Evolutionary conservation across 768 basidiomycete genomes (phyloP), one percentile per base, ranked within the genome.

Genomic region (Auriscalpium orientale): DNA sequence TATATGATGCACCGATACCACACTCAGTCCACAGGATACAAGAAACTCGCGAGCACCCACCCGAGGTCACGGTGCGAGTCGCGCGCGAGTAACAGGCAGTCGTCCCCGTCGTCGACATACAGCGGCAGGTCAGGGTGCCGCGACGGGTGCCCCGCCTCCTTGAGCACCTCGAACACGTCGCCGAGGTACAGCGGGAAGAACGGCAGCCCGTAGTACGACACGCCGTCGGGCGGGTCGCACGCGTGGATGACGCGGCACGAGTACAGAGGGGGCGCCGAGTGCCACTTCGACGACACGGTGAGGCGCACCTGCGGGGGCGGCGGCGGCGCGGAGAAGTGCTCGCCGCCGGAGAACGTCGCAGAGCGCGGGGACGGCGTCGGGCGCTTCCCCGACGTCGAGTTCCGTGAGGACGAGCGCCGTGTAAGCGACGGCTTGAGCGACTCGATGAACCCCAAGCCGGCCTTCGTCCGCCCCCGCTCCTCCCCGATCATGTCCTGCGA

Each of bases 1-100:
- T 28, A 28, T 28, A 28, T 28, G 28, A 28, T 28, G 28, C 28
- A 28, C 52, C 38, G 33, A 53, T 20, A 51, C 37, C 18, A 46
- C 16, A 16, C 66, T 61, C 68, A 71, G 59, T 76, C 77, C 56
- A 84, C 63, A 9, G 87, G 87, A 28, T 84, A 76, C 67, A 91
- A 68, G 70, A 90, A 92, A 67, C 89, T 91, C 37, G 89, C 89
- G 58, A 92, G 67, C 3, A 85, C 84, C 90, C 90, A 91, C 0
- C 89, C 89, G 16, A 91, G 76, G 10, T 77, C 74, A 11, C 80
- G 79, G 4, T 58, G 54, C 36, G 64, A 67, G 66, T 85, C 80
- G 45, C 88, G 73, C 58, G 85, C 88, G 22, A 91, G 76, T 53
- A 92, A 70, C 58, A 92, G 70, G 70, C 89, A 91, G 62, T 91